These are phyloP conservation scores for Yamadazyma siamensis DNA, from an alignment of 1,139 yeast species.

Conservation along the genomic window DNA sequence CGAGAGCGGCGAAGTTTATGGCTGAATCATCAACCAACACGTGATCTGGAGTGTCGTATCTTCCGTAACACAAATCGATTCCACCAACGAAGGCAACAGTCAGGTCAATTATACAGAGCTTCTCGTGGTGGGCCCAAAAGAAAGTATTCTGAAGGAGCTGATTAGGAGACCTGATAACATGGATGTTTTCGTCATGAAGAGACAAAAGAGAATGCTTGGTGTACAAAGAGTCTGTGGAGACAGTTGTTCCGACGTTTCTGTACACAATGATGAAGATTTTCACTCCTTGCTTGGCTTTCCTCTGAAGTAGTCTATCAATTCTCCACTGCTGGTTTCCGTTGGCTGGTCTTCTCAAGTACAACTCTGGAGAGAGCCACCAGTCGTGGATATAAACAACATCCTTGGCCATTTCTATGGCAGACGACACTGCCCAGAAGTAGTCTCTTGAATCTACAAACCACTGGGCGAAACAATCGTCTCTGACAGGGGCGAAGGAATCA, in stretches of 20 bases:
- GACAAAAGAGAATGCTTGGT: constrained; percentile 90
- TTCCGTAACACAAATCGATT: constrained; percentile 89
- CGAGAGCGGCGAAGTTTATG: constrained; percentile 35
- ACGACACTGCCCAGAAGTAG: constrained; percentile 93
- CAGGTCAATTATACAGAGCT: constrained; percentile 81
- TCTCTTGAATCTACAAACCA: constrained; percentile 98
- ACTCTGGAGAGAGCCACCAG: constrained; percentile 98
- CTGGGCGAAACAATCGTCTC: constrained; percentile 83
- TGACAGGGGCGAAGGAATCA: constrained; percentile 87
- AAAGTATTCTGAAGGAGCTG: constrained; percentile 90
- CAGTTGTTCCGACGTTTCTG: constrained; percentile 90
- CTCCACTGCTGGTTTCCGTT: constrained; percentile 95
- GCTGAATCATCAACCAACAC: constrained; percentile 74
- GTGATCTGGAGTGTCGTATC: constrained; percentile 97
- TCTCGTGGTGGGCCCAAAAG: constrained; percentile 99
- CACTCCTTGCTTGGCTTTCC: constrained; percentile 93
- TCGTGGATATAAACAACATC: constrained; percentile 95
- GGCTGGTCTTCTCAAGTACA: constrained; percentile 89
- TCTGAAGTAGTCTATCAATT: constrained; percentile 78
- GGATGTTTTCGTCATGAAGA: constrained; percentile 76
- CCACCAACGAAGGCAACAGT: constrained; percentile 93
- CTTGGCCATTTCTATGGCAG: constrained; percentile 89
- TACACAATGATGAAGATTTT: constrained; percentile 91
- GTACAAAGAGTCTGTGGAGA: constrained; percentile 90
- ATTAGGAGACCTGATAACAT: constrained; percentile 91